Base-by-base conservation (phyloP, 495 filamentous ascomycete genomes). In the Aspergillus asperescens region DNA sequence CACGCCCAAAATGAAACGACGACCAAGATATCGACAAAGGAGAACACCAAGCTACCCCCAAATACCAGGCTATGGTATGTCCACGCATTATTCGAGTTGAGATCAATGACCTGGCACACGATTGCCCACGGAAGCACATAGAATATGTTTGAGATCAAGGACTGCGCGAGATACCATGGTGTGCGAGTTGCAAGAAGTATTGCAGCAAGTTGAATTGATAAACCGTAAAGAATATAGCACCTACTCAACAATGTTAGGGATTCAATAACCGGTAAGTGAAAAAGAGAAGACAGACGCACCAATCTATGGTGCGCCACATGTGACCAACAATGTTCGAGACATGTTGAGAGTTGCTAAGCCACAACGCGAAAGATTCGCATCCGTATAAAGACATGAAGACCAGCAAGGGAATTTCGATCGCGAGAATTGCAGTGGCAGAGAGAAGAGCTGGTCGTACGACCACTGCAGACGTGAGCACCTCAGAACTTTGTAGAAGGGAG, bases 181-280 rank as follows among this genome's bases (percentile, higher is more conserved):
- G 86, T 82, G 10, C 68, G 63, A 0, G 85, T 87, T 0, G 86
- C 84, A 2, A 88, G 70, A 2, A 89, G 67, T 5, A 89, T 73
- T 2, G 80, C 74, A 0, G 84, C 78, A 6, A 88, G 65, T 58
- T 87, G 84, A n/a, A 76, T 82, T 13, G 74, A 77, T 20, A 80
- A 42, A 0, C 81, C 85, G 57, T 87, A 89, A 63, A 88, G 84
- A 44, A 89, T 81, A 63, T 89, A 89, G 63, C 84, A 86, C 86
- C 84, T 86, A 58, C 85, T 83, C 81, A 2, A 71, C 83, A 57
- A 75, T n/a, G 47, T n/a, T n/a, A n/a, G n/a, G n/a, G n/a, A n/a
- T n/a, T n/a, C n/a, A n/a, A n/a, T n/a, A n/a, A n/a, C n/a, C n/a
- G n/a, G n/a, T n/a, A n/a, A n/a, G n/a, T n/a, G n/a, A n/a, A n/a